phyloP scores from a whole-genome alignment of 129 eudicot species.

The Ambrosia artemisiifolia region DNA sequence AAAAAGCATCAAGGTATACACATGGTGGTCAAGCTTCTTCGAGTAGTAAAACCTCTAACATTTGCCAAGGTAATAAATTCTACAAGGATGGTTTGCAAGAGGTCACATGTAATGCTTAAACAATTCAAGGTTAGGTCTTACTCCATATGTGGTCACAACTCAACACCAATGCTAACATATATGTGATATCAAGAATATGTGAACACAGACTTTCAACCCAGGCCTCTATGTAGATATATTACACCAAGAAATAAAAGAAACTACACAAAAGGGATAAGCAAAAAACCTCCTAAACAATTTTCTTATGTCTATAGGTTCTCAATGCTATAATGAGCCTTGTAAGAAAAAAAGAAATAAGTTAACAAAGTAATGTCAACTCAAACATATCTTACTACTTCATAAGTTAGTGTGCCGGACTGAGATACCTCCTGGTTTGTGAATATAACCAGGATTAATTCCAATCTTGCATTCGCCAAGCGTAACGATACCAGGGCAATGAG shows the following conservation, averaged over 20 bases:
- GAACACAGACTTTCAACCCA: neutral
- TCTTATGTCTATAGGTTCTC: neutral
- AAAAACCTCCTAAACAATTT: neutral
- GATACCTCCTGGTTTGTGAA: slow-evolving; percentile 99
- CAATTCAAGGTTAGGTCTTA: no score
- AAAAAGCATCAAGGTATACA: no score
- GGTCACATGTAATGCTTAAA: no score
- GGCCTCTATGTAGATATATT: neutral
- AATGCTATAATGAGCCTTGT: slow-evolving; percentile 2
- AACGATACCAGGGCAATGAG: slow-evolving; percentile 97
- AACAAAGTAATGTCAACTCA: neutral
- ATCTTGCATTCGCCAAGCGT: slow-evolving; percentile 99
- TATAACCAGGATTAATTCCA: slow-evolving; percentile 98
- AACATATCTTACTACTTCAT: slow-evolving; percentile 79
- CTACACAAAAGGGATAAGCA: neutral
- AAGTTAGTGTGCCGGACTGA: slow-evolving; percentile 93
- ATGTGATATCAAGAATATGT: neutral
- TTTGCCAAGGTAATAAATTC: no score
- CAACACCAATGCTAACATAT: no score
- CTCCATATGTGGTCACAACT: no score
- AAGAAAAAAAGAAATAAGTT: neutral
- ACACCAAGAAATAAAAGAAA: neutral
- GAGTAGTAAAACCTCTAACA: no score
- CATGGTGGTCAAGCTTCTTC: no score
- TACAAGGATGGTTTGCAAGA: no score